These are phyloP conservation scores for Flaveria ramosissima DNA, from an alignment of 129 eudicot genomes.

Conservation along the genomic window DNA sequence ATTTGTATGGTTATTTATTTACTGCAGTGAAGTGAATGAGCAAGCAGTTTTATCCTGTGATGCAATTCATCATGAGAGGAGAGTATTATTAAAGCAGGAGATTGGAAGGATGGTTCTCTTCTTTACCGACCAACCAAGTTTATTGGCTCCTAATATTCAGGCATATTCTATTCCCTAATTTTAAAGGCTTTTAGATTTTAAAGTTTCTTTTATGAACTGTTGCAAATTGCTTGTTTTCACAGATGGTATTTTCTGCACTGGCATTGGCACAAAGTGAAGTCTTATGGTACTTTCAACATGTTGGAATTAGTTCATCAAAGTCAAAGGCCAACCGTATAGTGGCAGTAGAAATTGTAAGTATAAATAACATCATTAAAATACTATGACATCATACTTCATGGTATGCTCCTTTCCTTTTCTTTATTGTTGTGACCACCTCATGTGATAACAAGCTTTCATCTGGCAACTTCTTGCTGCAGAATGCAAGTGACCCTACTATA, in stretches of 20 bases:
- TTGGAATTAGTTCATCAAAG: slow-evolving; percentile 83
- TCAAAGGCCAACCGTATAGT: slow-evolving; percentile 70
- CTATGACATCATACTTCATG: slow-evolving; percentile 16
- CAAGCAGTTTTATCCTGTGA: slow-evolving; percentile 89
- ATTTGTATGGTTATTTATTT: slow-evolving; percentile 25
- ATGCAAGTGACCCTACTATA: slow-evolving; percentile 97
- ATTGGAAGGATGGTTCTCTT: slow-evolving; percentile 98
- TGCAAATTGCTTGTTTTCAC: slow-evolving; percentile 28
- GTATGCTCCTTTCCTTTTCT: slow-evolving; percentile 3
- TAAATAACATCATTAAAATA: slow-evolving; percentile 22
- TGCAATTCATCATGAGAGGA: slow-evolving; percentile 89
- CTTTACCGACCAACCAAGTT: slow-evolving; percentile 97
- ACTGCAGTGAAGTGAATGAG: slow-evolving; percentile 91
- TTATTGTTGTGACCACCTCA: background rate
- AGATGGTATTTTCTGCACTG: slow-evolving; percentile 99
- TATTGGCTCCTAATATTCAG: slow-evolving; percentile 99
- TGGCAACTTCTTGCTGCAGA: slow-evolving; percentile 54
- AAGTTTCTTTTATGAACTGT: background rate
- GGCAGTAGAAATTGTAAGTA: slow-evolving; percentile 81
- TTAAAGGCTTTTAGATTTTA: background rate
- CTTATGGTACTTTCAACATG: slow-evolving; percentile 95
- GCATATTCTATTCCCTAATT: slow-evolving; percentile 35
- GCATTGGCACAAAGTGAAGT: slow-evolving; percentile 98
- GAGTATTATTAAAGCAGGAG: slow-evolving; percentile 91
- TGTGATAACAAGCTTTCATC: slow-evolving; percentile 23